These are phyloP conservation scores for Pseudoperonospora humuli DNA, from an alignment of 352 stramenopile genomes.

Conservation along the genomic window DNA sequence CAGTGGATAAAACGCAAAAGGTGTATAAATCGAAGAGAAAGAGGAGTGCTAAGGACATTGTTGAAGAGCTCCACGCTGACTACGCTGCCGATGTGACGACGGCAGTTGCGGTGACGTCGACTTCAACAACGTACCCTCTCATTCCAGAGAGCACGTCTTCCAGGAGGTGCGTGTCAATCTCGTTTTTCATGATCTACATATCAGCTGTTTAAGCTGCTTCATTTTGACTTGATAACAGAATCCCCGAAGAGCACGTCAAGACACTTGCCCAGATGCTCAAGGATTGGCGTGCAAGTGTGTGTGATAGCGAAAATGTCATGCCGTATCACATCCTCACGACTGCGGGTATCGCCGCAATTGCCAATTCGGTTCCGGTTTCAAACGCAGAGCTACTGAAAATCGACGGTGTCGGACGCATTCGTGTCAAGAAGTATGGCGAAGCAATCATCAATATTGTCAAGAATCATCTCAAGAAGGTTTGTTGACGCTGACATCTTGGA, in stretches of 20 bases:
- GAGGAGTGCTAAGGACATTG: slow-evolving; percentile 23
- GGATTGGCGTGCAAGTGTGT: slow-evolving; percentile 81
- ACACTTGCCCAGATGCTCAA: slow-evolving; percentile 72
- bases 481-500: neutral
- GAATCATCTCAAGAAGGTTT: slow-evolving; percentile 67
- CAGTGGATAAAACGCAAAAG: slow-evolving; percentile 17
- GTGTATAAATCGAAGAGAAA: slow-evolving; percentile 27
- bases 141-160: slow-evolving; percentile 39
- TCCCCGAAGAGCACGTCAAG: slow-evolving; percentile 61
- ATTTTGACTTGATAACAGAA: slow-evolving; percentile 25
- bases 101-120: slow-evolving; percentile 23
- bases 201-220: neutral
- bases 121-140: slow-evolving; percentile 36
- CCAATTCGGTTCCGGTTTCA: slow-evolving; percentile 65
- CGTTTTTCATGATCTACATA: neutral
- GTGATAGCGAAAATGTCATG: slow-evolving; percentile 82
- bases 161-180: slow-evolving; percentile 32
- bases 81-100: slow-evolving; percentile 57
- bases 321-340: slow-evolving; percentile 84
- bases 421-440: slow-evolving; percentile 81
- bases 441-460: slow-evolving; percentile 82
- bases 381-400: slow-evolving; percentile 74
- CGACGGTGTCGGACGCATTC: slow-evolving; percentile 72
- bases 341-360: slow-evolving; percentile 69
- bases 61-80: slow-evolving; percentile 62